Evolutionary conservation across 2,329 filamentous ascomycete species (phyloP), one percentile per base, ranked within the genome.

Genomic region (Cordyceps sp.): DNA sequence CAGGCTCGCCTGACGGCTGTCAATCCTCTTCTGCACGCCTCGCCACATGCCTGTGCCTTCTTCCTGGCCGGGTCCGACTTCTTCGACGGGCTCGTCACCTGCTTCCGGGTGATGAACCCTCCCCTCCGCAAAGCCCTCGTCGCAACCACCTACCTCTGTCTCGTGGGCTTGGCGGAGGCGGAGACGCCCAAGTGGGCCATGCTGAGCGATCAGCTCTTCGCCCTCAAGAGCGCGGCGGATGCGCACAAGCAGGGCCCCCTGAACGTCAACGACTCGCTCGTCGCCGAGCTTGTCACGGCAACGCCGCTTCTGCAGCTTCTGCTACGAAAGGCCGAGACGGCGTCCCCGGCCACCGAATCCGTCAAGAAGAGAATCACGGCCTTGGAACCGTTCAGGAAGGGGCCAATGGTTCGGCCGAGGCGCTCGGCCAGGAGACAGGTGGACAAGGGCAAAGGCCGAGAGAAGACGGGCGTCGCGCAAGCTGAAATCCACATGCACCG

Each of bases 41-140:
- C 75, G 5, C 60, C 71, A 0, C 58, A 64, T 15, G 58, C 62
- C 1, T 68, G 67, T 15, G 55, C 59, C 2, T 61, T 81, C 42
- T 76, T 93, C 44, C 69, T 93, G 42, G 79, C 79, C 0, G 88
- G 88, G 1, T 85, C 80, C 31, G 88, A 94, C 53, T 88, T 90
- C 43, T 54, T 93, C 15, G 88, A 94, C 49, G 73, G 78, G 1
- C 62, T 93, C 10, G 61, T 72, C 24, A 58, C 59, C 31, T 74
- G 74, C 38, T 86, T 77, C 52, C 64, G 60, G 30, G 65, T 76
- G 35, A 73, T 71, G 51, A 70, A 75, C 35, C 66, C 69, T 14
- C 64, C 66, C 1, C 44, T 85, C 27, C 70, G 75, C 36, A 78
- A 71, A 39, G 65, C 69, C 13, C 66, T 93, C 20, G 64, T 86